Percentiles rank a stretch among this genome's conserved stretches.
Conservation (phyloP, 2,329 filamentous ascomycete genomes). For the Pezicula rhizophila region DNA sequence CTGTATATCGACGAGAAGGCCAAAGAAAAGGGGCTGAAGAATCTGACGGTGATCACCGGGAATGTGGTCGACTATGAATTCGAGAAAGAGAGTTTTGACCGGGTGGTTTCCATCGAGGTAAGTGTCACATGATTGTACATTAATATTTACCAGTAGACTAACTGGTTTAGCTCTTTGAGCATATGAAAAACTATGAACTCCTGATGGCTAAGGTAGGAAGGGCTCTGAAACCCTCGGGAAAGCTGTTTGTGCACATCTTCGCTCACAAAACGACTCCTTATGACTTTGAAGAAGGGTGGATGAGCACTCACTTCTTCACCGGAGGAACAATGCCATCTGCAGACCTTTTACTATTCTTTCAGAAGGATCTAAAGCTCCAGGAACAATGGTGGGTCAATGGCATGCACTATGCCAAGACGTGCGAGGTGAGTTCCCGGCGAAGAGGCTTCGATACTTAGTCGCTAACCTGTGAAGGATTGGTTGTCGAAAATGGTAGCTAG, state of each 20-base stretch:
- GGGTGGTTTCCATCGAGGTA: slow-evolving; percentile 59
- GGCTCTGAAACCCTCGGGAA: slow-evolving; percentile 55
- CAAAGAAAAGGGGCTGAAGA: slow-evolving; percentile 47
- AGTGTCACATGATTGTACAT: slow-evolving; percentile 5
- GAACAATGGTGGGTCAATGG: slow-evolving; percentile 69
- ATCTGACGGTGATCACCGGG: slow-evolving; percentile 59
- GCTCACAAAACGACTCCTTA: slow-evolving; percentile 59
- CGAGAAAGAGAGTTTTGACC: slow-evolving; percentile 49
- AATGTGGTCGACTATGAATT: slow-evolving; percentile 64
- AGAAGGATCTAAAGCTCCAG: slow-evolving; percentile 52
- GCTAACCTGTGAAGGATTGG: slow-evolving; percentile 44
- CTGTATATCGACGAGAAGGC: slow-evolving; percentile 58
- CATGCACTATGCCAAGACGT: slow-evolving; percentile 62
- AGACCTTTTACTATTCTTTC: slow-evolving; percentile 62
- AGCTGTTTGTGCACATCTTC: slow-evolving; percentile 66
- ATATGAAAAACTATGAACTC: slow-evolving; percentile 70
- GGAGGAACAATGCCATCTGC: slow-evolving; percentile 67
- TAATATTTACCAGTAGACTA: not conserved
- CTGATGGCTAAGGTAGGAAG: slow-evolving; percentile 57
- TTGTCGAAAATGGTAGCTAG: slow-evolving; percentile 51
- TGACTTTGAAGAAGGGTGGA: slow-evolving; percentile 67
- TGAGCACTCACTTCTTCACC: slow-evolving; percentile 69
- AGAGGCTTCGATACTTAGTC: not conserved
- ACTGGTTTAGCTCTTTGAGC: slow-evolving; percentile 58
- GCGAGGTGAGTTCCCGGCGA: slow-evolving; percentile 43